Evolutionary conservation across 768 basidiomycete species (phyloP).

Genomic region (Rhizopogon vulgaris): DNA sequence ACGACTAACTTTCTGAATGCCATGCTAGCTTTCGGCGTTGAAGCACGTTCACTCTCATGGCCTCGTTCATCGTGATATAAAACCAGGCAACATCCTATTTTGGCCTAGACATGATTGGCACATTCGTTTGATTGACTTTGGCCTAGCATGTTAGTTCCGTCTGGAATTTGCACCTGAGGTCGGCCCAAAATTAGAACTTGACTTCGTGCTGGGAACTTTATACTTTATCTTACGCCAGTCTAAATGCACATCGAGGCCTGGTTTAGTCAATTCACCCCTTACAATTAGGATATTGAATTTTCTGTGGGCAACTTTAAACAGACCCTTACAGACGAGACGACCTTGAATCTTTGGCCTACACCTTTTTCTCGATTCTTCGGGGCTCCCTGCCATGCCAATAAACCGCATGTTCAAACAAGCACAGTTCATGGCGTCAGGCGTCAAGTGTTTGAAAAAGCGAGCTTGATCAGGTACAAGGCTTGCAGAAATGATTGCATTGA

Average conservation of each 20-base stretch:
- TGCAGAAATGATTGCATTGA: background rate
- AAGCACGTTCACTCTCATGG: background rate
- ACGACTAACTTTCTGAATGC: background rate
- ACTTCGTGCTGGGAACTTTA: conserved; percentile 23
- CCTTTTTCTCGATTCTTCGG: background rate
- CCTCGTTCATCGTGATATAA: conserved; percentile 33
- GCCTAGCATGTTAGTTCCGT: conserved; percentile 16
- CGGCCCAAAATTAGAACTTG: conserved; percentile 13
- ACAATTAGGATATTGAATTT: background rate
- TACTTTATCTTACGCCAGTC: conserved; percentile 26
- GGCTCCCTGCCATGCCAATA: background rate
- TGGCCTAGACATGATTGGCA: conserved; percentile 16
- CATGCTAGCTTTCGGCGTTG: background rate
- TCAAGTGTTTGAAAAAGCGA: background rate
- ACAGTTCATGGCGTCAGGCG: background rate
- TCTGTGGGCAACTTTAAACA: background rate
- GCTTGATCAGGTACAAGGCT: background rate
- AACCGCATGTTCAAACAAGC: background rate
- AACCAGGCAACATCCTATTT: conserved; percentile 29
- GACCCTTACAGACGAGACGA: background rate
- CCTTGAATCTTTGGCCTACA: background rate
- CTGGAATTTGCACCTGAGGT: conserved; percentile 1
- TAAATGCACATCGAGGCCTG: conserved; percentile 20
- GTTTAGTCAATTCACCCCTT: background rate
- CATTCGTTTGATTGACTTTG: conserved; percentile 28